These are phyloP conservation scores for Aquilaria sinensis DNA, from an alignment of 345 rosid genomes.

Conservation along the genomic window DNA sequence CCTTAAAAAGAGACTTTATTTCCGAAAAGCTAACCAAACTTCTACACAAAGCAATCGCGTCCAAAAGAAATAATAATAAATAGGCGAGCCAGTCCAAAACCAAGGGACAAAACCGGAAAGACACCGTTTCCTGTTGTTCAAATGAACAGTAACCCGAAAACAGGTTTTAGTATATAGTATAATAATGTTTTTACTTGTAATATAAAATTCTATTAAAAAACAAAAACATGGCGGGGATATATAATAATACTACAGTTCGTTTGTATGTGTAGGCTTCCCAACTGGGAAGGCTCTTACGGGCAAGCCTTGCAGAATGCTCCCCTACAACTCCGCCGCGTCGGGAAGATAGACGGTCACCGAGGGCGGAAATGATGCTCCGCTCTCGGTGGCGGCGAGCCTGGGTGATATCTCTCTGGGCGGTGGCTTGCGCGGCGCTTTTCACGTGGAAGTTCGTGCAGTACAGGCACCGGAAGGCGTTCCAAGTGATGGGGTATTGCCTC, in stretches of 20 bases:
- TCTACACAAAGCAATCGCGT: no score
- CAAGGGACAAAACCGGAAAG: no score
- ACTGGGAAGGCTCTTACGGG: slow-evolving; percentile 27
- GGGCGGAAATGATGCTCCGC: slow-evolving; percentile 30
- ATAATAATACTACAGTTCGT: no score
- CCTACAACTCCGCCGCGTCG: neutral
- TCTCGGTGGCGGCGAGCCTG: slow-evolving; percentile 43
- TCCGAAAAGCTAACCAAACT: no score
- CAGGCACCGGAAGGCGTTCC: slow-evolving; percentile 32
- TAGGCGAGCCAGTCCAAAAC: no score
- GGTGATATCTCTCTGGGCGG: slow-evolving; percentile 36
- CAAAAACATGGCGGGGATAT: no score
- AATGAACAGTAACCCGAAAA: no score
- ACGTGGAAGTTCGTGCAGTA: slow-evolving; percentile 55
- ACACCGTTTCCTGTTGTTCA: no score
- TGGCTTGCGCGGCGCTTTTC: slow-evolving; percentile 29
- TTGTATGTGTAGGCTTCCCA: slow-evolving; percentile 24
- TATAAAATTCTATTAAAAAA: no score
- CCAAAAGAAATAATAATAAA: no score
- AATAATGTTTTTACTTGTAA: neutral
- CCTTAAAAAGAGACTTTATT: no score
- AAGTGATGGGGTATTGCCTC: slow-evolving; percentile 60
- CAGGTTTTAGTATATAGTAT: no score
- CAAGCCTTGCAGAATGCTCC: slow-evolving; percentile 18
- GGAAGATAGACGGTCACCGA: slow-evolving; percentile 12